Evolutionary conservation across 1,139 yeast genomes (phyloP).

Genomic region (Waltiozyma sp.): DNA sequence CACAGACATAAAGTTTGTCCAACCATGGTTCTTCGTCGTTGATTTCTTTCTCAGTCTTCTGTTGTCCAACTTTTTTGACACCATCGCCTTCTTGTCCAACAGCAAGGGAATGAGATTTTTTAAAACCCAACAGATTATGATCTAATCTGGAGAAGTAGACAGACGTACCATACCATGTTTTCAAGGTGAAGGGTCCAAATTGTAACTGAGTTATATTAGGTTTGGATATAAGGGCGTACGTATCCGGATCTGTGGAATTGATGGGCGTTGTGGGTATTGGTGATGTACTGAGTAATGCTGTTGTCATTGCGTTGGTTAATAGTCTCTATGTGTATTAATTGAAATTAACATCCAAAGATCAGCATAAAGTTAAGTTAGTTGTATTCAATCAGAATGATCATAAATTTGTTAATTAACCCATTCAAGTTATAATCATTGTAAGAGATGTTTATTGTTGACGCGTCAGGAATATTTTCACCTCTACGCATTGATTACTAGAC

Average conservation of each 20-base stretch:
- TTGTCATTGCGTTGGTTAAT: not conserved
- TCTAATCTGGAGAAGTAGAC: slow-evolving; percentile 46
- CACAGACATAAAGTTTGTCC: slow-evolving; percentile 60
- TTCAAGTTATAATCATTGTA: too few relatives aligned
- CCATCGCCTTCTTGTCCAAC: not conserved
- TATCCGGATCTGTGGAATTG: slow-evolving; percentile 15
- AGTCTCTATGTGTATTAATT: too few relatives aligned
- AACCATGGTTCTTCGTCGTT: slow-evolving; percentile 34
- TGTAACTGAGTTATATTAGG: slow-evolving; percentile 57
- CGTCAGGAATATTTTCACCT: too few relatives aligned
- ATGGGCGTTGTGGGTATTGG: not conserved
- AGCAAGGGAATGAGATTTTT: not conserved
- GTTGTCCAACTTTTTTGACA: too few relatives aligned
- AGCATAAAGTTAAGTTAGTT: too few relatives aligned
- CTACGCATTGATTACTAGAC: too few relatives aligned
- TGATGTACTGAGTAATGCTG: not conserved
- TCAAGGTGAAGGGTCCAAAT: slow-evolving; percentile 54
- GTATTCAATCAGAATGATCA: too few relatives aligned
- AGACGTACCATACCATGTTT: slow-evolving; percentile 81
- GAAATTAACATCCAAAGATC: too few relatives aligned
- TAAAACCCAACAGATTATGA: slow-evolving; percentile 21
- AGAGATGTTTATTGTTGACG: not conserved
- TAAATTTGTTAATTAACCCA: too few relatives aligned
- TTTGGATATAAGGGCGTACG: slow-evolving; percentile 48
- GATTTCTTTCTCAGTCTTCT: not conserved